phyloP scores from a whole-genome alignment of 208 protist genomes.

The Herpetomonas muscarum region DNA sequence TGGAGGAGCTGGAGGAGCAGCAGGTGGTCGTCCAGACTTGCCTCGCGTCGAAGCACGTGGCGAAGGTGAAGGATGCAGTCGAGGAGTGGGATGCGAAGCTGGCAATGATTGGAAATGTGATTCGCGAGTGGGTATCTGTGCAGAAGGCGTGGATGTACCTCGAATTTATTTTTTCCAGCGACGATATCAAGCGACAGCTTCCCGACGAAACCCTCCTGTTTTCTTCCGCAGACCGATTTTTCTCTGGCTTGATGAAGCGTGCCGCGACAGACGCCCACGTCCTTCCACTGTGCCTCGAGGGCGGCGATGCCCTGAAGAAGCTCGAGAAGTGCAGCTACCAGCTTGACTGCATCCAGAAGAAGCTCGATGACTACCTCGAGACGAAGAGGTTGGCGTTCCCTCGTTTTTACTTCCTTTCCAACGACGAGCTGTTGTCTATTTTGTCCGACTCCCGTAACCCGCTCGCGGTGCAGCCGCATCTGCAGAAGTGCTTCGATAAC shows the following conservation, averaged over 20 bases:
- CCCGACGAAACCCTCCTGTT: slow-evolving; percentile 89
- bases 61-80: slow-evolving; percentile 51
- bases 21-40: slow-evolving; percentile 86
- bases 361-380: slow-evolving; percentile 94
- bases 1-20: slow-evolving; percentile 87
- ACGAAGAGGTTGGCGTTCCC: slow-evolving; percentile 95
- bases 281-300: slow-evolving; percentile 66
- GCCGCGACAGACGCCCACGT: slow-evolving; percentile 79
- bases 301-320: slow-evolving; percentile 73
- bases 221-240: slow-evolving; percentile 83
- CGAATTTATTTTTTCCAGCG: slow-evolving; percentile 96
- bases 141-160: slow-evolving; percentile 97
- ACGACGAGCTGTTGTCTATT: slow-evolving; percentile 97
- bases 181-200: slow-evolving; percentile 95
- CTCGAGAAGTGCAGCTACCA: slow-evolving; percentile 81
- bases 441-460: slow-evolving; percentile 95
- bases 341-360: slow-evolving; percentile 94
- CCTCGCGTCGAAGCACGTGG: slow-evolving; percentile 76
- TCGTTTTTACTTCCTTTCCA: slow-evolving; percentile 97
- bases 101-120: slow-evolving; percentile 63
- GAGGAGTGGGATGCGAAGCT: slow-evolving; percentile 85
- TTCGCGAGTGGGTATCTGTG: slow-evolving; percentile 92
- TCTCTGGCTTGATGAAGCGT: slow-evolving; percentile 81
- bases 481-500: slow-evolving; percentile 96
- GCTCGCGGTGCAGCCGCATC: slow-evolving; percentile 91